These are phyloP conservation scores for Fusarium incarnatum DNA, from an alignment of 2,329 filamentous ascomycete genomes.

Conservation along the genomic window DNA sequence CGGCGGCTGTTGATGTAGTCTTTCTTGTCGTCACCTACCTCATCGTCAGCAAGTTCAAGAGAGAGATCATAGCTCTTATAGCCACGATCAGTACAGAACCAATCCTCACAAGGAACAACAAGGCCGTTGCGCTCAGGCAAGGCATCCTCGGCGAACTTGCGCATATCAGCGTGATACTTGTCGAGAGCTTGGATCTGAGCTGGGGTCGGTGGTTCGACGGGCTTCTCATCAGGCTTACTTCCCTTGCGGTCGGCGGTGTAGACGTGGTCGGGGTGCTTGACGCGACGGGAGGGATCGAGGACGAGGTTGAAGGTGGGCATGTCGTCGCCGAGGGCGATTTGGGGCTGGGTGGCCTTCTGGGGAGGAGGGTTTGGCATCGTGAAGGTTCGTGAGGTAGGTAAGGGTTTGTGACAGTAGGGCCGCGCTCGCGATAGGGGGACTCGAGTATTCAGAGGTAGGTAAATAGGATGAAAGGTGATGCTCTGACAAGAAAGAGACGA, in stretches of 20 bases:
- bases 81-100: neutral
- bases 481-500: neutral
- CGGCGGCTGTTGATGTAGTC: neutral
- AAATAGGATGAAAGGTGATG: neutral
- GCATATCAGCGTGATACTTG: neutral
- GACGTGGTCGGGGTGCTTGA: neutral
- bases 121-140: neutral
- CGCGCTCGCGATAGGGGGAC: neutral
- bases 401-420: neutral
- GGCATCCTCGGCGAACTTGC: neutral
- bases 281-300: neutral
- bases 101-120: neutral
- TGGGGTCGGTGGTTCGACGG: neutral
- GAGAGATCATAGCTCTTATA: neutral
- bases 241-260: neutral
- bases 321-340: neutral
- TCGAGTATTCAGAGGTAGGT: neutral
- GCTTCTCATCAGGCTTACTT: neutral
- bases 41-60: neutral
- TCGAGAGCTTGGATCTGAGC: neutral
- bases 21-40: neutral
- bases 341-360: rapidly evolving
- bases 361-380: neutral
- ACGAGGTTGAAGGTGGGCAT: neutral
- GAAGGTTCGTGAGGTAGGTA: too few relatives aligned